phyloP scores from a whole-genome alignment of 371 early-diverging fungal genomes.

The Mortierella sp. region DNA sequence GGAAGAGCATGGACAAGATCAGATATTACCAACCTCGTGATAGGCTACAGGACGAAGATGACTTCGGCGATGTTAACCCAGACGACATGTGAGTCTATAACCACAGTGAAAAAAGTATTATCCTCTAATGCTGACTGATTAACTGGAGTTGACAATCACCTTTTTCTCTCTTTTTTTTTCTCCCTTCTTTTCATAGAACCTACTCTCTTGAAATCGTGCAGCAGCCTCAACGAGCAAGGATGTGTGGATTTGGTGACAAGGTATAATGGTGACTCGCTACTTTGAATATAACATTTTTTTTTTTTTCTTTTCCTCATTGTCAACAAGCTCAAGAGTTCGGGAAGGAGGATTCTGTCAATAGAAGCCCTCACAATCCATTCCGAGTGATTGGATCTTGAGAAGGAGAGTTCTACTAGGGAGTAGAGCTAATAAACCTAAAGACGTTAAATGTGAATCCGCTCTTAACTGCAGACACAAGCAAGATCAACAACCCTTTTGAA shows the following conservation, averaged over 20 bases:
- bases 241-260: slow-evolving; percentile 86
- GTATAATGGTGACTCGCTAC: slow-evolving; percentile 2
- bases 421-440: too few species aligned
- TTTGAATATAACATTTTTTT: not conserved
- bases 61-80: slow-evolving; percentile 22
- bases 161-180: too few species aligned
- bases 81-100: slow-evolving; percentile 18
- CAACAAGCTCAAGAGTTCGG: too few species aligned
- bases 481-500: not conserved
- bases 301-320: too few species aligned
- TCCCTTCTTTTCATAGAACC: slow-evolving; percentile 2
- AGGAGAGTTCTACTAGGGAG: not conserved
- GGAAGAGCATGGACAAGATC: slow-evolving; percentile 19
- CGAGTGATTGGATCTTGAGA: not conserved
- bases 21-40: slow-evolving; percentile 13
- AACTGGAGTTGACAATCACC: not conserved
- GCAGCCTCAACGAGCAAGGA: slow-evolving; percentile 79
- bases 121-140: not conserved
- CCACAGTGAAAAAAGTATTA: not conserved
- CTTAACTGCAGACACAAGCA: too few species aligned
- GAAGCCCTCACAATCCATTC: too few species aligned
- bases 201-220: slow-evolving; percentile 61
- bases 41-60: slow-evolving; percentile 3
- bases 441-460: too few species aligned
- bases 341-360: too few species aligned